phyloP scores from a whole-genome alignment of 2,329 filamentous ascomycete genomes.

The Ustilaginoidea virens region DNA sequence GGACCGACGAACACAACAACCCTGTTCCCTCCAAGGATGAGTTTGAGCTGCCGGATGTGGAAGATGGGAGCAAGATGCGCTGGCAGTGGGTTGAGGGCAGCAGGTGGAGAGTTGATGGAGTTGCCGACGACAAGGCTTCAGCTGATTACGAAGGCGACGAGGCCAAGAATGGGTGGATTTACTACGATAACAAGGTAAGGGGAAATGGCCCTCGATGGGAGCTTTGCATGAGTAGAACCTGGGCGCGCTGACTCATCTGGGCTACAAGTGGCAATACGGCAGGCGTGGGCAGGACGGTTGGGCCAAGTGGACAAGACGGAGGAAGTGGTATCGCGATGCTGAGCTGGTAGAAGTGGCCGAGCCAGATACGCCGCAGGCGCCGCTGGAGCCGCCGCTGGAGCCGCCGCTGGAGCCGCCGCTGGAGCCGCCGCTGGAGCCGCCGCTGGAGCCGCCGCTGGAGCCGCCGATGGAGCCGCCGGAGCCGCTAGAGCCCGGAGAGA shows the following conservation, averaged over 20 bases:
- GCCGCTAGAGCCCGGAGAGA: too few relatives aligned
- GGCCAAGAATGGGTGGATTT: constrained; percentile 75
- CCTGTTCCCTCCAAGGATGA: constrained; percentile 58
- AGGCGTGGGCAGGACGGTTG: constrained; percentile 76
- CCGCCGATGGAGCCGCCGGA: too few relatives aligned
- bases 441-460: too few relatives aligned
- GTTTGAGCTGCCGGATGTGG: constrained; percentile 46
- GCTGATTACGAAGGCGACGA: constrained; percentile 41
- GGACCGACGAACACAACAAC: constrained; percentile 95
- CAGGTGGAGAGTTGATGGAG: constrained; percentile 76
- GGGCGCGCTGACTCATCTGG: too few relatives aligned
- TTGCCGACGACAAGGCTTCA: constrained; percentile 30
- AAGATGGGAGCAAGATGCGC: constrained; percentile 39
- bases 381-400: too few relatives aligned
- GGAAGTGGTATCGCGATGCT: constrained; percentile 94
- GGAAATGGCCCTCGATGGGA: too few relatives aligned
- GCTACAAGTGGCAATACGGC: constrained; percentile 92
- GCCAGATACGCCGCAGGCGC: constrained; percentile 17
- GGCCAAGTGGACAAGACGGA: constrained; percentile 80
- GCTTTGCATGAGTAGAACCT: too few relatives aligned
- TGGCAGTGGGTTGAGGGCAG: constrained; percentile 73
- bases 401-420: too few relatives aligned
- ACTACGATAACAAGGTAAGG: constrained; percentile 87
- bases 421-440: too few relatives aligned
- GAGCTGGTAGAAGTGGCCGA: constrained; percentile 67